Conservation (phyloP, 2,329 filamentous ascomycete species). For the Lecanoromycetidae sp. region DNA sequence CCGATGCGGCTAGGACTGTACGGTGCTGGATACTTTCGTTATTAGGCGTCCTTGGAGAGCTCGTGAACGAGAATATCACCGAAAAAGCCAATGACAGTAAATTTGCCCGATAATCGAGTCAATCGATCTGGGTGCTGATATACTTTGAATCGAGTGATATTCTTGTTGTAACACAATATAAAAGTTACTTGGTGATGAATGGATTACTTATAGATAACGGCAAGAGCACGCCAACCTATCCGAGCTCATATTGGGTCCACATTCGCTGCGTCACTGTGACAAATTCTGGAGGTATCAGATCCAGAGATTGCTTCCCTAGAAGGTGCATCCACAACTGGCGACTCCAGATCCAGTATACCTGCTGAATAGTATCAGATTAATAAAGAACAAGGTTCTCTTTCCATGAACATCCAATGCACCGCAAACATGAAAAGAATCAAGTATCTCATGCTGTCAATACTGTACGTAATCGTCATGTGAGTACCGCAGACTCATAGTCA, state of each 20-base stretch:
- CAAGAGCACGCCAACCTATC: not conserved
- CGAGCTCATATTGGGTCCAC: not conserved
- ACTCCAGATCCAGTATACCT: not conserved
- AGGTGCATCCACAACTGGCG: not conserved
- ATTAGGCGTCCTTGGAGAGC: not conserved
- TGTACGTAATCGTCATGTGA: not conserved
- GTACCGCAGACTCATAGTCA: not conserved
- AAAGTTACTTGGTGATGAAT: not conserved
- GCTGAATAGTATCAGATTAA: not conserved
- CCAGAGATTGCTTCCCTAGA: not conserved
- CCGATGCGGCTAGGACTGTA: not conserved
- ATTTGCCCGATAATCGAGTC: not conserved
- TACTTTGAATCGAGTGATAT: not conserved
- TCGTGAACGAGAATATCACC: not conserved
- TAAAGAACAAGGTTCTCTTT: not conserved
- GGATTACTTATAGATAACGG: constrained; percentile 4
- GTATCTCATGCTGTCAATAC: constrained; percentile 2
- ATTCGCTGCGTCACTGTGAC: not conserved
- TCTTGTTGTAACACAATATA: not conserved
- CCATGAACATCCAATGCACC: not conserved
- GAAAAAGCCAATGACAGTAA: not conserved
- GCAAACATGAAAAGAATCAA: constrained; percentile 2
- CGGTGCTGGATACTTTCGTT: not conserved
- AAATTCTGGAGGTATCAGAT: not conserved
- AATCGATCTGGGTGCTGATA: not conserved